Evolutionary conservation across 306 rosid species (phyloP).

Genomic region (Vachellia pachyceras): DNA sequence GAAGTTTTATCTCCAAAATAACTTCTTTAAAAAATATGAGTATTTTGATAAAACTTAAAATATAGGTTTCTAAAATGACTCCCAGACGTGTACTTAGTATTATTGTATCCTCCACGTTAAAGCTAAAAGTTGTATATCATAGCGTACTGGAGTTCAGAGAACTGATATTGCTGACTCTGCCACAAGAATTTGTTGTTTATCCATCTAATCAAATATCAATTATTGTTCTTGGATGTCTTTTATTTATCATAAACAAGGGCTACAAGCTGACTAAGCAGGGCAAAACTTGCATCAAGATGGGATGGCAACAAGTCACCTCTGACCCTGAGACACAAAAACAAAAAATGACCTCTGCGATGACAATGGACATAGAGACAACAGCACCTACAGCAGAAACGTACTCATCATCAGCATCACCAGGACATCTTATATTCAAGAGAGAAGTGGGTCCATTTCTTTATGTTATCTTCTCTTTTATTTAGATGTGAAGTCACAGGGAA

Average conservation of each 20-base stretch:
- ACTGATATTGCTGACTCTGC: conserved; percentile 33
- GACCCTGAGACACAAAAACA: conserved; percentile 55
- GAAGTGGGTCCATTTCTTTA: conserved; percentile 57
- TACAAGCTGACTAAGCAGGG: conserved; percentile 91
- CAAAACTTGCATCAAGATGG: conserved; percentile 54
- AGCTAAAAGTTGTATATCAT: conserved; percentile 8
- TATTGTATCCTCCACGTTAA: conserved; percentile 23
- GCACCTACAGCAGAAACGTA: conserved; percentile 42
- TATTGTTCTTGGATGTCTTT: conserved; percentile 32
- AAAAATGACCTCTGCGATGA: conserved; percentile 77
- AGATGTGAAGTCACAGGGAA: not conserved
- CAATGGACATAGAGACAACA: conserved; percentile 53
- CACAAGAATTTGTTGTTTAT: conserved; percentile 26
- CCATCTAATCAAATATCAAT: conserved; percentile 28
- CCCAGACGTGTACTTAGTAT: too few relatives aligned
- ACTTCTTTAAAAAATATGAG: too few relatives aligned
- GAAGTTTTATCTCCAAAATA: too few relatives aligned
- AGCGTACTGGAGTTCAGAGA: not conserved
- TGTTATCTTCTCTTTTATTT: not conserved
- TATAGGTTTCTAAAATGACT: too few relatives aligned
- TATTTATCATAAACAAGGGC: conserved; percentile 60
- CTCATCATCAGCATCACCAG: conserved; percentile 47
- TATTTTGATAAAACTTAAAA: too few relatives aligned
- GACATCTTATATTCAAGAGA: conserved; percentile 60
- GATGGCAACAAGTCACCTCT: conserved; percentile 72